Base-by-base conservation (phyloP, 83 land plant genomes). In the Larix sibirica region DNA sequence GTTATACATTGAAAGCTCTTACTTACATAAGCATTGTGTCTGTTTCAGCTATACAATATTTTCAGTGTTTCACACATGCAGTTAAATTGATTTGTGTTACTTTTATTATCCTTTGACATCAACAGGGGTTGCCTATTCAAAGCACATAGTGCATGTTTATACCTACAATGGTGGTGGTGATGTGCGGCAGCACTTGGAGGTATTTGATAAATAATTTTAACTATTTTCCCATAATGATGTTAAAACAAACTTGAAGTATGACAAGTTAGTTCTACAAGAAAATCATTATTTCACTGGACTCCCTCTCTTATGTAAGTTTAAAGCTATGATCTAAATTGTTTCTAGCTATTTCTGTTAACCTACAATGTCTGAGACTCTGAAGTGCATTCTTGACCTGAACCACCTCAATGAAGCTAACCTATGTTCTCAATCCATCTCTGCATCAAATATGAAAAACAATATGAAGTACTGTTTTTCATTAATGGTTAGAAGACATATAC, bases 101-200 rank as follows among this genome's bases (percentile, higher is more conserved):
- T 50, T 83, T 67, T 10, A 14, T 7, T 73, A 28, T 75, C 16
- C 38, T 26, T n/a, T 74, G 79, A 20, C 42, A 54, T 5, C 62
- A 44, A 69, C 90, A 95, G 97, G 97, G 33, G 94, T 96, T 88
- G 97, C 98, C 38, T 95, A 95, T 81, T 96, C 97, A n/a, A 95
- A 86, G 90, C 92, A 96, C 79, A 88, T 95, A 76, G 93, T 96
- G 33, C 97, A 96, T 61, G 85, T 90, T 76, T 93, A 96, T 81
- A 77, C 89, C 33, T 95, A 92, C 79, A 77, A 86, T 84, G 96
- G 96, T 33, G 83, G 84, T 65, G 89, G 86, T 79, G 98, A 93
- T 23, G 54, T 86, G 65, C 82, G 92, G 65, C 91, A 92, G 17
- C 98, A 94, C 71, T 81, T 95, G 84, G 98, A 96, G 98, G 98